These are phyloP conservation scores for Ophiostoma sp. DNA, from an alignment of 2,329 filamentous ascomycete species.

Conservation along the genomic window DNA sequence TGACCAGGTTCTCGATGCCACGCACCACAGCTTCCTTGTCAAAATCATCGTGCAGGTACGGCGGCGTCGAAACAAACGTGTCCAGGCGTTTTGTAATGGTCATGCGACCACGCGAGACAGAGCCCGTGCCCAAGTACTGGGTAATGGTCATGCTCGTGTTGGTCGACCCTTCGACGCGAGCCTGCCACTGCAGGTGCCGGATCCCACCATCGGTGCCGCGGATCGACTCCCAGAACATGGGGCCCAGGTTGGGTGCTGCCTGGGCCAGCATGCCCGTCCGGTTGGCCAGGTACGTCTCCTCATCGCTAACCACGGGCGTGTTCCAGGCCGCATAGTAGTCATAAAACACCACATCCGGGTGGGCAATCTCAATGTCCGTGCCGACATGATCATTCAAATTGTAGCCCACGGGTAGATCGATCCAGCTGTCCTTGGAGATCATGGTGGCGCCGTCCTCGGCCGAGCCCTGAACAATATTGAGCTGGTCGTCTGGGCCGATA, in stretches of 20 bases:
- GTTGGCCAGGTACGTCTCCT: slow-evolving; percentile 47
- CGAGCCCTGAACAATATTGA: slow-evolving; percentile 52
- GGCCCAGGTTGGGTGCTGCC: slow-evolving; percentile 66
- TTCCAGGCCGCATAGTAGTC: slow-evolving; percentile 65
- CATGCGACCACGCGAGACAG: slow-evolving; percentile 61
- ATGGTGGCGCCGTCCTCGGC: slow-evolving; percentile 55
- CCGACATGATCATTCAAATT: slow-evolving; percentile 57
- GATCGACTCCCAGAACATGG: slow-evolving; percentile 61
- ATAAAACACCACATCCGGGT: slow-evolving; percentile 56
- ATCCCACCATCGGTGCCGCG: slow-evolving; percentile 58
- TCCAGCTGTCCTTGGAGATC: slow-evolving; percentile 50
- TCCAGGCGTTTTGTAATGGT: slow-evolving; percentile 59
- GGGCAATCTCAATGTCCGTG: slow-evolving; percentile 50
- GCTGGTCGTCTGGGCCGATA: slow-evolving; percentile 64
- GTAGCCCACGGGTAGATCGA: slow-evolving; percentile 59
- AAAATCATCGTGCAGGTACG: slow-evolving; percentile 59
- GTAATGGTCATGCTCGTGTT: slow-evolving; percentile 50
- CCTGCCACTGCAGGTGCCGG: slow-evolving; percentile 65
- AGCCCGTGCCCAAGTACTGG: slow-evolving; percentile 65
- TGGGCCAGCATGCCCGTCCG: slow-evolving; percentile 63
- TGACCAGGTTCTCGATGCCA: slow-evolving; percentile 61
- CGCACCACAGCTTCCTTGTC: slow-evolving; percentile 65
- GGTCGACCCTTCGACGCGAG: slow-evolving; percentile 37
- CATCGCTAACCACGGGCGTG: slow-evolving; percentile 47
- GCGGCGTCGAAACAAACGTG: slow-evolving; percentile 59